Conservation (phyloP, 1,139 yeast species). For the Tardiomyces depauwii region DNA sequence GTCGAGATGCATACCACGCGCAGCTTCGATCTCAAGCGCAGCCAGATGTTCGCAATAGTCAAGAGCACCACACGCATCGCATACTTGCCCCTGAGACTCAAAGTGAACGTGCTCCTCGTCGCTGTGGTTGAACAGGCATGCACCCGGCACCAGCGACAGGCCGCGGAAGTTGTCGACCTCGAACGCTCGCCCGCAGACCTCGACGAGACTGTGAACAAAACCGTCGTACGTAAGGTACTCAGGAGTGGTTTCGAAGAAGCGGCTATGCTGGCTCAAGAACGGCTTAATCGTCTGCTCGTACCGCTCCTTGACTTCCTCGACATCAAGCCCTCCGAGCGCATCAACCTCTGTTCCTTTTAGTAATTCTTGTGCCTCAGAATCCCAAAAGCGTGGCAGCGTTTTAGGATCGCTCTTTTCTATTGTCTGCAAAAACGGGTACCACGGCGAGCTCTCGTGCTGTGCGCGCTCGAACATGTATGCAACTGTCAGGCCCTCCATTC, state of each 20-base stretch:
- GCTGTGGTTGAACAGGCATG: conserved; percentile 77
- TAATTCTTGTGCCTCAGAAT: conserved; percentile 33
- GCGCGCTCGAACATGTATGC: conserved; percentile 61
- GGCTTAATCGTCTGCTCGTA: conserved; percentile 34
- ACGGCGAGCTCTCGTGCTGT: conserved; percentile 52
- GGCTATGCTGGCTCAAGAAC: conserved; percentile 16
- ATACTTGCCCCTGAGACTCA: conserved; percentile 60
- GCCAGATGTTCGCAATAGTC: conserved; percentile 25
- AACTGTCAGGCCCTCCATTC: conserved; percentile 55
- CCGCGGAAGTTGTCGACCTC: conserved; percentile 67
- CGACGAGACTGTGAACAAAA: conserved; percentile 23
- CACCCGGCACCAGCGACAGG: conserved; percentile 77
- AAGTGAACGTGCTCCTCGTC: conserved; percentile 55
- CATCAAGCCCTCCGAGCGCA: conserved; percentile 49
- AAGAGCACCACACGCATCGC: conserved; percentile 61
- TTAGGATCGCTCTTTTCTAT: conserved; percentile 32
- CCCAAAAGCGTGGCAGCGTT: conserved; percentile 49
- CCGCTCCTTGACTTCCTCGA: conserved; percentile 43
- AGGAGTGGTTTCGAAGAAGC: conserved; percentile 12
- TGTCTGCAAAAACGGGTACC: conserved; percentile 55
- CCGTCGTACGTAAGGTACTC: conserved; percentile 14
- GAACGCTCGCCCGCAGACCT: conserved; percentile 67
- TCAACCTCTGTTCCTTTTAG: conserved; percentile 62
- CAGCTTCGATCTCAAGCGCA: conserved; percentile 10
- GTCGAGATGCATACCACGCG: not conserved